Conservation (phyloP, 129 eudicot genomes). For the Kitagawia praeruptora region DNA sequence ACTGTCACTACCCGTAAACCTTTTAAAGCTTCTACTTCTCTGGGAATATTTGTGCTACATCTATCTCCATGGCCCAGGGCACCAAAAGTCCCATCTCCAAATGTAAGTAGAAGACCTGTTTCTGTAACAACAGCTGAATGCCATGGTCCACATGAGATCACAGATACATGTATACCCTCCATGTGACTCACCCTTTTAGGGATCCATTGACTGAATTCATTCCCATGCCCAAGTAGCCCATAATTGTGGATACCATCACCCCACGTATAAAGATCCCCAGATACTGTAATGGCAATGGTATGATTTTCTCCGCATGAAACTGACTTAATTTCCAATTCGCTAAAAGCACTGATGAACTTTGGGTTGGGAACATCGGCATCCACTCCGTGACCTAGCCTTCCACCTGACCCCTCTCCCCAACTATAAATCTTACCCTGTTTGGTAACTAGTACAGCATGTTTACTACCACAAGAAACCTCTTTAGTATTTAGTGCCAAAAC, state of each 20-base stretch:
- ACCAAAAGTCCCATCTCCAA: slow-evolving; percentile 76
- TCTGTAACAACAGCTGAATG: slow-evolving; percentile 61
- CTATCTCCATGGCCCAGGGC: slow-evolving; percentile 68
- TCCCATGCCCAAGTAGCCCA: slow-evolving; percentile 58
- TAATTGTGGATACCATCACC: slow-evolving; percentile 51
- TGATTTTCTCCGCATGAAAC: slow-evolving; percentile 73
- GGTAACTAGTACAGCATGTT: slow-evolving; percentile 51
- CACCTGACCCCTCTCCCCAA: slow-evolving; percentile 77
- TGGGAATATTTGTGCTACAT: slow-evolving; percentile 33
- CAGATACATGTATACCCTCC: slow-evolving; percentile 43
- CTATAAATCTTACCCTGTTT: slow-evolving; percentile 56
- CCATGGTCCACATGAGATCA: slow-evolving; percentile 76
- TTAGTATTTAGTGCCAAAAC: slow-evolving; percentile 40
- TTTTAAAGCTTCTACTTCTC: slow-evolving; percentile 43
- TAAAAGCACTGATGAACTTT: slow-evolving; percentile 35
- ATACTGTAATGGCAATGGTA: slow-evolving; percentile 42
- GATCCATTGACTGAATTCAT: slow-evolving; percentile 46
- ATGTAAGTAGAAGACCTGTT: slow-evolving; percentile 49
- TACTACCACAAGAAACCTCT: slow-evolving; percentile 52
- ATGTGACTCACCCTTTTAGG: slow-evolving; percentile 42
- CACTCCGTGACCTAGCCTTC: slow-evolving; percentile 67
- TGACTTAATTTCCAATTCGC: slow-evolving; percentile 29
- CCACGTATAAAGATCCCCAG: slow-evolving; percentile 66
- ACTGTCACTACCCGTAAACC: slow-evolving; percentile 35
- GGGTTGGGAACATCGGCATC: slow-evolving; percentile 45